phyloP scores from a whole-genome alignment of 164 flowering plant species.

The Malania oleifera region DNA sequence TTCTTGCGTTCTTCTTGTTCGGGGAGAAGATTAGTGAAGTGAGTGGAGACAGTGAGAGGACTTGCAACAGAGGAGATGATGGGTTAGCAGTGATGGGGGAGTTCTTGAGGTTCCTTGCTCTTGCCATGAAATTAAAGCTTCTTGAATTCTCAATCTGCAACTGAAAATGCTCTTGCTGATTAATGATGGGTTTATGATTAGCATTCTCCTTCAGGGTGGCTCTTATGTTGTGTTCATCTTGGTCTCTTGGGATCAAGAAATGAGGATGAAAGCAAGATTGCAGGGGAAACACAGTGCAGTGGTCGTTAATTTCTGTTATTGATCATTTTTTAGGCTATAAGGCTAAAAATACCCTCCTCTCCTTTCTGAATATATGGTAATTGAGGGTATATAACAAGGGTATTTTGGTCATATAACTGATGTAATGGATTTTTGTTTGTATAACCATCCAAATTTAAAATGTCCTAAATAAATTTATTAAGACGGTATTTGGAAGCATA shows the following conservation, averaged over 20 bases:
- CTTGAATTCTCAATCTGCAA: constrained; percentile 8
- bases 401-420: constrained; percentile 4
- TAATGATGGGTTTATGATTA: no score
- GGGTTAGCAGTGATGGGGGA: constrained; percentile 18
- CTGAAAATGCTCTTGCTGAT: neutral
- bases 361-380: neutral
- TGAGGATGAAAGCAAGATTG: no score
- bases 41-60: constrained; percentile 13
- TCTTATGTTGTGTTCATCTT: no score
- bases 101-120: constrained; percentile 31
- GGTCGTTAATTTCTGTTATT: no score
- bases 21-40: constrained; percentile 17
- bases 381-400: neutral
- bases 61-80: constrained; percentile 19
- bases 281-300: no score
- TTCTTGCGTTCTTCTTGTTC: constrained; percentile 22
- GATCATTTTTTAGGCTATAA: constrained; percentile 3
- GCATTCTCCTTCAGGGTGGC: neutral
- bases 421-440: no score
- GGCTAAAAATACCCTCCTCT: neutral
- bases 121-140: constrained; percentile 24
- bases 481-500: no score
- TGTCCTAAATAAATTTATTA: no score
- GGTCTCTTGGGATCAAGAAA: no score
- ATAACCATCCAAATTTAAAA: no score